Evolutionary conservation across 257 asterid species (phyloP).

Genomic region (Perilla frutescens): DNA sequence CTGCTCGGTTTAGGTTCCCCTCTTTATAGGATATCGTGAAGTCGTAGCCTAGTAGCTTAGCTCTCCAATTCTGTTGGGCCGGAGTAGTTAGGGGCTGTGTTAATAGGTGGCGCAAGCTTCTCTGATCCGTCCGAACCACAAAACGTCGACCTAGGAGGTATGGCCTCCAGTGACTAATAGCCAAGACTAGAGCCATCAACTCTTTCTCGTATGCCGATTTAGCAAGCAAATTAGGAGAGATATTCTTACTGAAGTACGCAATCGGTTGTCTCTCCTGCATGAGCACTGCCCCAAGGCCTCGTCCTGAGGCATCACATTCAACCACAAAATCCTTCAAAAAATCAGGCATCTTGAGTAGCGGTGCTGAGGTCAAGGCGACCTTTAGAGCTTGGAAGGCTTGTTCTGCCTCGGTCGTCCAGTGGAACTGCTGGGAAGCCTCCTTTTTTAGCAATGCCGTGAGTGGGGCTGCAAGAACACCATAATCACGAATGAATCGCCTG

Average conservation of each 20-base stretch:
- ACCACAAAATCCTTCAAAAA: not conserved
- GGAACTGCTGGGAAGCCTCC: not conserved
- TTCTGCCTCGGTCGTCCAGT: not conserved
- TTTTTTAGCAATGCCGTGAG: not conserved
- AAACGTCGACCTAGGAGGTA: not conserved
- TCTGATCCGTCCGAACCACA: not conserved
- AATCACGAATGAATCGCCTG: not conserved
- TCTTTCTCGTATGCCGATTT: not conserved
- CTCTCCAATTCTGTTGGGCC: not conserved
- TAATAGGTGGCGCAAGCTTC: not conserved
- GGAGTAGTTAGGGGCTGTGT: not conserved
- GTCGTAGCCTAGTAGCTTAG: not conserved
- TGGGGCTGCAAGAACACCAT: not conserved
- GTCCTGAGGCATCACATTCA: not conserved
- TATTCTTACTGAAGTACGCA: not conserved
- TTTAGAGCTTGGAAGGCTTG: not conserved
- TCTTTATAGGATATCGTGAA: not conserved
- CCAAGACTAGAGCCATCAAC: too few species aligned
- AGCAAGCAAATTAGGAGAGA: not conserved
- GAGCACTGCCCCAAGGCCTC: not conserved
- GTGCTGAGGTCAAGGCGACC: not conserved
- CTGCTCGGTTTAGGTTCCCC: not conserved
- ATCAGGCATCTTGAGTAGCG: not conserved
- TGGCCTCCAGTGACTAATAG: too few species aligned
- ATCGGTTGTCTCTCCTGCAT: not conserved